Evolutionary conservation across 768 basidiomycete species (phyloP).

Genomic region (Hortiboletus flavorubellus): DNA sequence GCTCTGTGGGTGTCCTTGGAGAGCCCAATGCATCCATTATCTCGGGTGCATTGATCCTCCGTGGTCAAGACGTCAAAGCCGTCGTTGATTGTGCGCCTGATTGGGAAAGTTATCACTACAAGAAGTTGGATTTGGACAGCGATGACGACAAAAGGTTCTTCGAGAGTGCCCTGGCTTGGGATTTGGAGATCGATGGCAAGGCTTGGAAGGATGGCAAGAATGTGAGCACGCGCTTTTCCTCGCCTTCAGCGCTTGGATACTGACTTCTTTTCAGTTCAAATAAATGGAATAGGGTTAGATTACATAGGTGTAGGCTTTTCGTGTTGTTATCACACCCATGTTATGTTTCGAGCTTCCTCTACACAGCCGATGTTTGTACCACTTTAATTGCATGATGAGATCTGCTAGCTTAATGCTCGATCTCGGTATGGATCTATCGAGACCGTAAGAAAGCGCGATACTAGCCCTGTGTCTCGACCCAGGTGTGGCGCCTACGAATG

Average conservation of each 20-base stretch:
- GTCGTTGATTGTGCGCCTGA: slow-evolving; percentile 84
- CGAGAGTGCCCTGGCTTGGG: slow-evolving; percentile 92
- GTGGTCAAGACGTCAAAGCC: slow-evolving; percentile 70
- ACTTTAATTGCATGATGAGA: too few species aligned
- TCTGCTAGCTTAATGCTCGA: too few species aligned
- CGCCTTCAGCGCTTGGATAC: neutral
- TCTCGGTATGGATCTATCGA: too few species aligned
- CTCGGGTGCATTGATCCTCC: slow-evolving; percentile 75
- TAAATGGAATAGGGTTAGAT: slow-evolving; percentile 11
- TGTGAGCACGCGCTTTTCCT: slow-evolving; percentile 46
- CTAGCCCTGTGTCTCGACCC: too few species aligned
- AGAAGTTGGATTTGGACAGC: slow-evolving; percentile 69
- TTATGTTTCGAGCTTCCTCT: neutral
- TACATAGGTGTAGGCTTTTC: slow-evolving; percentile 25
- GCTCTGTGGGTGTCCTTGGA: slow-evolving; percentile 89
- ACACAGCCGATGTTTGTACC: neutral
- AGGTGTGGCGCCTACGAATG: too few species aligned
- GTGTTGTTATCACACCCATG: slow-evolving; percentile 4
- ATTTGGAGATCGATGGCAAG: slow-evolving; percentile 84
- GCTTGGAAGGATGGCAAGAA: slow-evolving; percentile 90
- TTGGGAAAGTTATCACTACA: slow-evolving; percentile 86
- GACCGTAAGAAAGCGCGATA: too few species aligned
- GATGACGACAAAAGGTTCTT: slow-evolving; percentile 84
- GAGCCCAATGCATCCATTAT: slow-evolving; percentile 73
- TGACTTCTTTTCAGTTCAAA: slow-evolving; percentile 22